Percentiles rank a stretch among this genome's conserved stretches.
Evolutionary conservation across 176 grass and related monocot genomes (phyloP).

Genomic region (Cenchrus americanus): DNA sequence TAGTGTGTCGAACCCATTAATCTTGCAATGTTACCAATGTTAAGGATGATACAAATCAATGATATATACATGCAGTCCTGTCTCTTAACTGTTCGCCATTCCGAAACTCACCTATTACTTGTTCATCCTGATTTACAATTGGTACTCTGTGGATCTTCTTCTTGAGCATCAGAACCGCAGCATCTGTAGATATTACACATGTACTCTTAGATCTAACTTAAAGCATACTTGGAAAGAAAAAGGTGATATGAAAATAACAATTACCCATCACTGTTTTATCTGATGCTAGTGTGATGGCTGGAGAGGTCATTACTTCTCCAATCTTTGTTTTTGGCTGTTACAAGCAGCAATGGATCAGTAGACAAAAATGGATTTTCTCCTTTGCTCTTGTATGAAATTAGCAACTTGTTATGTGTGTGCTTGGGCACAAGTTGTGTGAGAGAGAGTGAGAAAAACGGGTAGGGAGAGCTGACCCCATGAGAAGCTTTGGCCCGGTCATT

Average conservation of each 20-base stretch:
- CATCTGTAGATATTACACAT: conserved; percentile 66
- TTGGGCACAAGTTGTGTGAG: not conserved
- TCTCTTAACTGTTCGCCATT: conserved; percentile 9
- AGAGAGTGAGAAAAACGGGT: not conserved
- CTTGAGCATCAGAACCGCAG: conserved; percentile 85
- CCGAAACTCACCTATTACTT: conserved; percentile 73
- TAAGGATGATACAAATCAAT: conserved; percentile 37
- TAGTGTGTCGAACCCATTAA: conserved; percentile 43
- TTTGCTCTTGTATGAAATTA: not conserved
- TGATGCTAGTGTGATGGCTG: conserved; percentile 78
- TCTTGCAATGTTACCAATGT: conserved; percentile 21
- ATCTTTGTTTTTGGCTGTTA: conserved; percentile 68
- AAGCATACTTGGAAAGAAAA: not conserved
- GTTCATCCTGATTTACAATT: conserved; percentile 69
- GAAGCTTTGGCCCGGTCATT: conserved; percentile 64
- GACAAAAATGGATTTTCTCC: not conserved
- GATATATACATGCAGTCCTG: not conserved
- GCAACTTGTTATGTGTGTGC: not conserved
- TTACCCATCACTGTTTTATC: conserved; percentile 88
- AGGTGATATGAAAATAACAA: not conserved
- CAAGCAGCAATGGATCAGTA: conserved; percentile 30
- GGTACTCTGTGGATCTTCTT: conserved; percentile 91
- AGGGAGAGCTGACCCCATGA: conserved; percentile 57
- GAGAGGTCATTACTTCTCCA: conserved; percentile 76
- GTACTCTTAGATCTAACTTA: conserved; percentile 32